Evolutionary conservation across 768 basidiomycete species (phyloP).

Genomic region (Leucocoprinus leucothites): DNA sequence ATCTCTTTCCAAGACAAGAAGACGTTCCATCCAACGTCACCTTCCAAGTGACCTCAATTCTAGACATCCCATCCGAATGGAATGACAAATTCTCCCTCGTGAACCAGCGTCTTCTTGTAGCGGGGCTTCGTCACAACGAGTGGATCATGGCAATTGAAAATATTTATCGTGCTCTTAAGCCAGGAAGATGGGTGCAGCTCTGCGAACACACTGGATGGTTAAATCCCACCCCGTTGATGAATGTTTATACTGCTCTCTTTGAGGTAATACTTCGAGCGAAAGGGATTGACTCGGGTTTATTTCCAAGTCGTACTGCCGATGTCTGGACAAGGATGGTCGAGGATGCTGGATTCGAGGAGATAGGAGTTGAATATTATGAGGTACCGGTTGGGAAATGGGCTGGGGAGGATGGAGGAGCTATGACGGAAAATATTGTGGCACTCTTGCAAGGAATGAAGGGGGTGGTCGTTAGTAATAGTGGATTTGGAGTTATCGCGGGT

Average conservation of each 20-base stretch:
- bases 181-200: conserved; percentile 5
- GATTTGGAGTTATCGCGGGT: neutral
- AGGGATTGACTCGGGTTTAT: neutral
- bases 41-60: too few relatives aligned
- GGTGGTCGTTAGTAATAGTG: neutral
- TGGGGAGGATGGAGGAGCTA: neutral
- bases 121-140: neutral
- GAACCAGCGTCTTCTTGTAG: too few relatives aligned
- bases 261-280: too few relatives aligned
- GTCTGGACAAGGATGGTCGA: neutral
- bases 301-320: neutral
- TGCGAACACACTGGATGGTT: neutral
- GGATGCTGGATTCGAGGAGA: neutral
- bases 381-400: neutral
- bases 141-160: neutral
- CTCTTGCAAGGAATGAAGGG: neutral
- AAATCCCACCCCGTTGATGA: too few relatives aligned
- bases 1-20: too few relatives aligned
- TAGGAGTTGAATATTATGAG: neutral
- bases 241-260: too few relatives aligned
- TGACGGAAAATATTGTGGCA: neutral
- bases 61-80: too few relatives aligned
- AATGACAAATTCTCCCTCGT: too few relatives aligned
- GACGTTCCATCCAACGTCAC: too few relatives aligned
- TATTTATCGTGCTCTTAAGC: conserved; percentile 6